A percentile compares a stretch with the other conserved stretches of the same genome.
Conservation (phyloP, 2,329 filamentous ascomycete genomes). For the Bipolaris cookei region DNA sequence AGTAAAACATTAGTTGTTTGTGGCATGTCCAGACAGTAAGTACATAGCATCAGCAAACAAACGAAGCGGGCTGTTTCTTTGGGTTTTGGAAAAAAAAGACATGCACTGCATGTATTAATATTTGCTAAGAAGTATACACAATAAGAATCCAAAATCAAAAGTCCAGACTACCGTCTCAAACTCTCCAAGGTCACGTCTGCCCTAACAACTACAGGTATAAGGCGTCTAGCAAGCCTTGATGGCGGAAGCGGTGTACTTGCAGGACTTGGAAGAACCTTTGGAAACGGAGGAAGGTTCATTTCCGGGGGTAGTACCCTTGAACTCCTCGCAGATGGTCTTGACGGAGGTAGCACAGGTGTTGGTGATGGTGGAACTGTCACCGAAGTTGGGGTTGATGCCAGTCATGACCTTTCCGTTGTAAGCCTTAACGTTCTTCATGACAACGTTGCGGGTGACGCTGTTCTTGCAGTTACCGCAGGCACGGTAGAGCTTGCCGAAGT, state of each 20-base stretch:
- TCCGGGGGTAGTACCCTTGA: slow-evolving; percentile 40
- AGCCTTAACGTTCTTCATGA: slow-evolving; percentile 55
- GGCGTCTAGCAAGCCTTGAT: slow-evolving; percentile 39
- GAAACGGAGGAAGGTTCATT: slow-evolving; percentile 38
- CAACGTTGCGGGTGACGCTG: slow-evolving; percentile 52
- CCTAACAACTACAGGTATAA: neutral
- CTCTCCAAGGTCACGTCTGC: no score
- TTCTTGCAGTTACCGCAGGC: slow-evolving; percentile 59
- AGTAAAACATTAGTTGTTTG: no score
- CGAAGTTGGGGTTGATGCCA: slow-evolving; percentile 61
- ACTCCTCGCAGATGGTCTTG: slow-evolving; percentile 47
- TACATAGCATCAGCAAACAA: no score
- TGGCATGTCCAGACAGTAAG: no score
- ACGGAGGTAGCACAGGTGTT: slow-evolving; percentile 36
- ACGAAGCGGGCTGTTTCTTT: no score
- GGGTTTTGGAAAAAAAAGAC: slow-evolving; percentile 8
- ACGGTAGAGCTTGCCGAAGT: slow-evolving; percentile 55
- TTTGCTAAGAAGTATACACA: slow-evolving; percentile 25
- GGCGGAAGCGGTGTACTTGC: slow-evolving; percentile 43
- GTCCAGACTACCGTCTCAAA: no score
- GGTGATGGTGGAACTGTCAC: slow-evolving; percentile 56
- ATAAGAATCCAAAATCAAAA: slow-evolving; percentile 25
- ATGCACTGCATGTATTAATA: slow-evolving; percentile 20
- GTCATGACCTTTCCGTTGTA: slow-evolving; percentile 53
- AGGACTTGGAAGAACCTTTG: slow-evolving; percentile 41